These are phyloP conservation scores for Pleurotus pulmonarius DNA, from an alignment of 768 basidiomycete species.

Conservation along the genomic window DNA sequence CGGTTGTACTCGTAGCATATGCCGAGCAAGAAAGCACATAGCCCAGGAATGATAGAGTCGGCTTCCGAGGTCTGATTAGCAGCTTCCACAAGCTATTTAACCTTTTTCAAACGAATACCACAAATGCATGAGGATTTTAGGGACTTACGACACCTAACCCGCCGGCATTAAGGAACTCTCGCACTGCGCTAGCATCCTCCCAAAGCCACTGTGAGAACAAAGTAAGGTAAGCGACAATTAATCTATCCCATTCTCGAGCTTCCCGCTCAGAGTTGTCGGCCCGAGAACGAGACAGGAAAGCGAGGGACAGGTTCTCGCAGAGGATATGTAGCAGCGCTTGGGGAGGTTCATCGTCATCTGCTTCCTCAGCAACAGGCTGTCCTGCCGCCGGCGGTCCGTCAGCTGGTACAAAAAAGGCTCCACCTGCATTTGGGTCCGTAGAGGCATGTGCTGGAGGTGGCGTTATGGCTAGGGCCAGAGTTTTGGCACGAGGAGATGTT, in stretches of 20 bases:
- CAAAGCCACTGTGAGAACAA: slow-evolving; percentile 92
- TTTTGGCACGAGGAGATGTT: slow-evolving; percentile 60
- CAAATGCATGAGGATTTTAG: neutral
- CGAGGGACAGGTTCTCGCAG: slow-evolving; percentile 86
- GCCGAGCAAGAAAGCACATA: slow-evolving; percentile 89
- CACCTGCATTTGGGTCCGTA: slow-evolving; percentile 22
- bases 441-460: slow-evolving; percentile 39
- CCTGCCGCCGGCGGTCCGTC: slow-evolving; percentile 45
- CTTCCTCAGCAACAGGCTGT: slow-evolving; percentile 24
- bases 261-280: slow-evolving; percentile 66
- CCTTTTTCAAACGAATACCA: slow-evolving; percentile 4
- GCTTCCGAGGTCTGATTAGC: slow-evolving; percentile 87
- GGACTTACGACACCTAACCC: slow-evolving; percentile 83
- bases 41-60: slow-evolving; percentile 83
- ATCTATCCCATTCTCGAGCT: slow-evolving; percentile 84
- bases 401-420: slow-evolving; percentile 74
- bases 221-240: slow-evolving; percentile 82
- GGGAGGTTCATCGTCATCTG: slow-evolving; percentile 57
- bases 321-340: slow-evolving; percentile 81
- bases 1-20: slow-evolving; percentile 96
- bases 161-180: slow-evolving; percentile 87
- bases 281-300: slow-evolving; percentile 73
- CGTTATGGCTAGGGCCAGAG: slow-evolving; percentile 58
- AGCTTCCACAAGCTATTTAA: slow-evolving; percentile 81
- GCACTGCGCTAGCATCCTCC: slow-evolving; percentile 88